Percentiles rank a stretch among this genome's conserved stretches.
Evolutionary conservation across 345 rosid genomes (phyloP).

Genomic region (Citrus reticulata): DNA sequence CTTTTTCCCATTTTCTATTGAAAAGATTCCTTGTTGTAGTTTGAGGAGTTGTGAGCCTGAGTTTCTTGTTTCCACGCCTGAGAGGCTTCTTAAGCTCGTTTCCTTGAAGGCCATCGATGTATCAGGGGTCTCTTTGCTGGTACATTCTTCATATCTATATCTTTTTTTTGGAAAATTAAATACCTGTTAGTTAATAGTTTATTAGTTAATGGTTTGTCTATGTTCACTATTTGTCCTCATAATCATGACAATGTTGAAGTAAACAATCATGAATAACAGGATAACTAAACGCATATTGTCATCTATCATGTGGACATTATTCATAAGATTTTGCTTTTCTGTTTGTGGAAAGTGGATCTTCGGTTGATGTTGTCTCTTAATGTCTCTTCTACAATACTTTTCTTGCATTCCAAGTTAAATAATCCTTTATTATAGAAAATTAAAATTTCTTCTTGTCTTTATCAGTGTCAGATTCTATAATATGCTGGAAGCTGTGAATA

Average conservation of each 20-base stretch:
- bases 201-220: neutral
- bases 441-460: neutral
- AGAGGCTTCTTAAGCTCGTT: slow-evolving; percentile 81
- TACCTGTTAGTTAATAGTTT: neutral
- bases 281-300: neutral
- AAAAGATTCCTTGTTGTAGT: slow-evolving; percentile 29
- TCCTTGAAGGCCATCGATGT: slow-evolving; percentile 63
- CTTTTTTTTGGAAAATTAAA: neutral
- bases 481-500: neutral
- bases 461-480: neutral
- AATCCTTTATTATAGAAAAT: neutral
- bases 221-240: neutral
- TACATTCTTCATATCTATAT: slow-evolving; percentile 23
- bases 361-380: neutral
- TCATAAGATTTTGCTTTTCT: too few species aligned
- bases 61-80: slow-evolving; percentile 83
- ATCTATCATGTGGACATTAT: neutral
- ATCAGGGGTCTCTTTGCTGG: slow-evolving; percentile 76
- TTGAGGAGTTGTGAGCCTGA: slow-evolving; percentile 86
- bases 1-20: neutral
- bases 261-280: neutral
- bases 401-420: neutral
- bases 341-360: neutral
- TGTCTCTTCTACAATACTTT: neutral
- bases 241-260: neutral